Conservation (phyloP, 148 eudicot genomes). For the Amaranthus hypochondriacus region DNA sequence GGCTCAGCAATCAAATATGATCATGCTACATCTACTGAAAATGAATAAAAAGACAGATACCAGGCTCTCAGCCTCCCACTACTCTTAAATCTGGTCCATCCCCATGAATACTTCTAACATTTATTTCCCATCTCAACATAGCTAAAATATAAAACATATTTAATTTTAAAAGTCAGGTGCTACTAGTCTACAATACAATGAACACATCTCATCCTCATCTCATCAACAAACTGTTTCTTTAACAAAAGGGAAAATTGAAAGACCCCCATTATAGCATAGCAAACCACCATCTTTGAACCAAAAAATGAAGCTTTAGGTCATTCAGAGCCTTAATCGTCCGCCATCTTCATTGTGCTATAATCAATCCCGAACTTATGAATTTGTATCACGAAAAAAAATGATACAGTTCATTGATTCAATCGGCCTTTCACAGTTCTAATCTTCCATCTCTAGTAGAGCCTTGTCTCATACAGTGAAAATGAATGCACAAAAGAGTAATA, state of each 20-base stretch:
- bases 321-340: not conserved
- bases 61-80: conserved; percentile 15
- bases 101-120: conserved; percentile 27
- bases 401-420: conserved; percentile 9
- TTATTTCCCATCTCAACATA: conserved; percentile 37
- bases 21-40: conserved; percentile 28
- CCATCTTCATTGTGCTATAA: not conserved
- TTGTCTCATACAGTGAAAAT: conserved; percentile 35
- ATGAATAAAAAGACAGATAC: conserved; percentile 14
- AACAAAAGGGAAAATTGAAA: not conserved
- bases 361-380: conserved; percentile 9
- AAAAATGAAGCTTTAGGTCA: not conserved
- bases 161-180: conserved; percentile 31
- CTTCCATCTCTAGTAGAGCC: conserved; percentile 29
- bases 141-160: conserved; percentile 23
- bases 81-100: conserved; percentile 22
- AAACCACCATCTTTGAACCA: not conserved
- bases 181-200: conserved; percentile 25
- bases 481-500: conserved; percentile 27
- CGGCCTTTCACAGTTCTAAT: conserved; percentile 14
- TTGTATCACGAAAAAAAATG: conserved; percentile 21
- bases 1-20: conserved; percentile 34
- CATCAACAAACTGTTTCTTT: conserved; percentile 17
- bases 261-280: too few species aligned
- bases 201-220: conserved; percentile 7